Base-by-base conservation (phyloP, 208 protist species). In the Phytomonas serpens region DNA sequence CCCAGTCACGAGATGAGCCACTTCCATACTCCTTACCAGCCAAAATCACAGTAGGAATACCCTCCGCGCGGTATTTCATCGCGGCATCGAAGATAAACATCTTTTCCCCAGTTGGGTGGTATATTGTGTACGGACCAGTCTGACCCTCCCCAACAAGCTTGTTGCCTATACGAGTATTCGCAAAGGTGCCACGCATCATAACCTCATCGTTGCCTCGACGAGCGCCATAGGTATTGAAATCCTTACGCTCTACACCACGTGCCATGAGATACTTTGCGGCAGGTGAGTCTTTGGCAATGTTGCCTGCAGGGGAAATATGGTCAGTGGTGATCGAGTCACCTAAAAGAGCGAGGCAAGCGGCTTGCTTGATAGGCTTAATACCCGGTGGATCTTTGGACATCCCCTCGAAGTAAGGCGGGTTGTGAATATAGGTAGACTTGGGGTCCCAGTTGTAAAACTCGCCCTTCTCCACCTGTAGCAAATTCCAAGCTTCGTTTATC, bases 281-380 rank as follows among this genome's bases (percentile, higher is more conserved):
- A 30, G 95, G 84, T 37, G 94, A 98, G 77, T 94, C 95, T 69
- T 92, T 90, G 62, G 93, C 95, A 75, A 99, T 98, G 78, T 92
- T 98, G 70, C 97, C 97, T 14, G 95, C 93, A 3, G 96, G 96
- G 61, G 93, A 97, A 79, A 99, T 99, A 80, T 98, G 95, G 76
- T 99, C 98, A 11, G 97, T 98, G 47, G 97, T 98, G 76, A 98
- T 98, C 72, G 82, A 94, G 84, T 99, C 97, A 33, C 98, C 98
- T 71, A 98, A 89, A 72, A 97, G 74, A 64, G 97, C 91, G 47
- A 99, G 82, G 72, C 82, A 91, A 65, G 81, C 77, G 31, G 96
- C 97, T 71, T 88, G 67, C 38, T 88, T 74, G 75, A 98, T 93
- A 67, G 67, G 80, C 64, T 69, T 82, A 30, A 82, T 69, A 34